Evolutionary conservation across 345 rosid genomes (phyloP), one percentile per base, ranked within the genome.

Genomic region (Trapa bicornis): DNA sequence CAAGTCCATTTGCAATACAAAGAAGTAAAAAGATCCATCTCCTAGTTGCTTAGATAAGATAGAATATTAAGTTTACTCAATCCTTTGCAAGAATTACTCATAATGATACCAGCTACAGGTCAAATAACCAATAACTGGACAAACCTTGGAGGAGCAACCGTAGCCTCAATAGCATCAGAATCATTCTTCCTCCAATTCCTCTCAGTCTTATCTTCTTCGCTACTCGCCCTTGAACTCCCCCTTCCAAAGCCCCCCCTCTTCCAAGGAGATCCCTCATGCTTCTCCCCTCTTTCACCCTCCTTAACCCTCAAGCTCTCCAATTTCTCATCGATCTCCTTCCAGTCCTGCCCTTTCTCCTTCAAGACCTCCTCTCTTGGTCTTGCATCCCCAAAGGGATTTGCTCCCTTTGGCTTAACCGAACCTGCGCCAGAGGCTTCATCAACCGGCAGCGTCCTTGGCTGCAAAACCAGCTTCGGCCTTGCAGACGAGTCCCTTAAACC

Each of bases 321-420:
- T 80, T 87, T 94, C 87, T 85, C 97, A 65, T 94, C 97, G 70
- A 91, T 89, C 85, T 89, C 96, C 71, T 91, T 94, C 89, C 87
- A 87, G 48, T 91, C 97, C 75, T 81, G 77, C 32, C 99, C 97
- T 68, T 94, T 87, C 86, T 87, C 96, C 53, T 89, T 91, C 81
- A 94, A 71, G 36, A 91, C 99, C 72, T 87, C 96, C 78, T 94
- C 99, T 60, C 99, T 85, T 0, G 99, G 99, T 74, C 99, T 89
- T 0, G 99, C 99, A 7, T 80, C 79, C 13, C 97, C 99, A 62
- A 94, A 94, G 0, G 97, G 99, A 64, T 73, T 94, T 8, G 75
- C 74, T 32, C 85, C 90, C 74, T 78, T 89, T 2, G 92, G 85
- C 65, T 75, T 94, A n/a, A 80, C 77, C 0, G 70, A 42, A 29